phyloP scores from a whole-genome alignment of 1,284 basidiomycete genomes.

The Sutorius eximius region DNA sequence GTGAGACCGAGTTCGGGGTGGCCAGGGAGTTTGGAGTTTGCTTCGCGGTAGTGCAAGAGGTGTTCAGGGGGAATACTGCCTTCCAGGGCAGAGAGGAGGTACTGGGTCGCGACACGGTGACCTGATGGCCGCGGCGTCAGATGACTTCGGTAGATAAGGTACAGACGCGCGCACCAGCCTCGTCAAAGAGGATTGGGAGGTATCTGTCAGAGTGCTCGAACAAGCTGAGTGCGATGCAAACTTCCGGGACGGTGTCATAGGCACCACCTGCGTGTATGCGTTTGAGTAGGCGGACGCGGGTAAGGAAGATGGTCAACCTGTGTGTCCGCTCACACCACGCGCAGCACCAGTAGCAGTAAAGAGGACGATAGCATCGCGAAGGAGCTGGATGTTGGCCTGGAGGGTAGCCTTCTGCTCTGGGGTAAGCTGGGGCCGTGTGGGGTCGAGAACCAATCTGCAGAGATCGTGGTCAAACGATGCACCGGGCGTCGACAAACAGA shows the following conservation, averaged over 20 bases:
- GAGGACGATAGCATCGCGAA: constrained; percentile 79
- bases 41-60: constrained; percentile 79
- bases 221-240: constrained; percentile 70
- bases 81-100: constrained; percentile 74
- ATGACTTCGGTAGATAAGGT: background rate
- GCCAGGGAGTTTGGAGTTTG: constrained; percentile 80
- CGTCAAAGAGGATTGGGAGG: constrained; percentile 70
- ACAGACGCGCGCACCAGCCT: constrained; percentile 56
- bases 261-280: constrained; percentile 58
- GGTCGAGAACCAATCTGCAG: constrained; percentile 67
- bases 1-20: constrained; percentile 85
- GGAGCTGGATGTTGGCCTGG: constrained; percentile 68
- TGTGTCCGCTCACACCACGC: constrained; percentile 81
- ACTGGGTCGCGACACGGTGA: constrained; percentile 86
- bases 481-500: background rate
- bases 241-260: constrained; percentile 83
- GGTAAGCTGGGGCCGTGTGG: constrained; percentile 59
- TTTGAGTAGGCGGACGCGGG: constrained; percentile 10
- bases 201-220: constrained; percentile 66
- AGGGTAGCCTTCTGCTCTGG: constrained; percentile 59
- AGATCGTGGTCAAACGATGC: constrained; percentile 3
- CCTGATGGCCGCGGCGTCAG: constrained; percentile 43
- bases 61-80: constrained; percentile 72
- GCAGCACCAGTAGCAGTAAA: constrained; percentile 83
- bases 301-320: constrained; percentile 44